These are phyloP conservation scores for Botryotinia calthae DNA, from an alignment of 2,329 filamentous ascomycete genomes.

Conservation along the genomic window DNA sequence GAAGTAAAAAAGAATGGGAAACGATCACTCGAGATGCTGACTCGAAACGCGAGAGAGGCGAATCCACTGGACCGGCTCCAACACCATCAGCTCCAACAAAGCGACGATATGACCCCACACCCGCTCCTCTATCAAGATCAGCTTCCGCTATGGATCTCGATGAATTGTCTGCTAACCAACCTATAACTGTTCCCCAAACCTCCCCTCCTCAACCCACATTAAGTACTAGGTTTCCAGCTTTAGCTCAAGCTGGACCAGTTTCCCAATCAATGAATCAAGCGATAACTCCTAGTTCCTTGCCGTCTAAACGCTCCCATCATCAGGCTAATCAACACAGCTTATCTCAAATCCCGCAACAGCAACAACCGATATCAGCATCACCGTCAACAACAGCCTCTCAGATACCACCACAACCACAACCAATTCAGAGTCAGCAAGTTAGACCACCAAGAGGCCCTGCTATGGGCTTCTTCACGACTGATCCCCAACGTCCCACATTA, in stretches of 20 bases:
- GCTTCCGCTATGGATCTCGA: slow-evolving; percentile 50
- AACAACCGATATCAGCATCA: slow-evolving; percentile 25
- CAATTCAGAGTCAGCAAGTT: slow-evolving; percentile 24
- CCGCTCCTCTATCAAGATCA: slow-evolving; percentile 44
- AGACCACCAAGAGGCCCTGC: slow-evolving; percentile 32
- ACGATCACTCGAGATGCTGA: slow-evolving; percentile 60
- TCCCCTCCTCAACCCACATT: slow-evolving; percentile 33
- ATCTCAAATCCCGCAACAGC: slow-evolving; percentile 25
- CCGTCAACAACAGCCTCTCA: slow-evolving; percentile 23
- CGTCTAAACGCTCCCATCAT: slow-evolving; percentile 33
- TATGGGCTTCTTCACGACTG: slow-evolving; percentile 35
- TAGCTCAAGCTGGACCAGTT: slow-evolving; percentile 38
- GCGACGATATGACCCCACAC: slow-evolving; percentile 50
- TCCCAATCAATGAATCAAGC: slow-evolving; percentile 32
- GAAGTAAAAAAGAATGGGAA: slow-evolving; percentile 57
- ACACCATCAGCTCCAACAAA: slow-evolving; percentile 53
- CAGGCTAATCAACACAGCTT: slow-evolving; percentile 31
- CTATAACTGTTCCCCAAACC: slow-evolving; percentile 28
- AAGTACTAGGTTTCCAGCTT: slow-evolving; percentile 35
- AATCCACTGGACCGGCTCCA: slow-evolving; percentile 59
- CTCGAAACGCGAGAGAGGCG: slow-evolving; percentile 52
- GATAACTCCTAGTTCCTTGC: slow-evolving; percentile 29
- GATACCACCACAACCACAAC: slow-evolving; percentile 18
- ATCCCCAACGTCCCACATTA: slow-evolving; percentile 31
- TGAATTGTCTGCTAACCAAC: slow-evolving; percentile 32